Base-by-base conservation (phyloP, 2,329 filamentous ascomycete species). In the Myotisia sp. region DNA sequence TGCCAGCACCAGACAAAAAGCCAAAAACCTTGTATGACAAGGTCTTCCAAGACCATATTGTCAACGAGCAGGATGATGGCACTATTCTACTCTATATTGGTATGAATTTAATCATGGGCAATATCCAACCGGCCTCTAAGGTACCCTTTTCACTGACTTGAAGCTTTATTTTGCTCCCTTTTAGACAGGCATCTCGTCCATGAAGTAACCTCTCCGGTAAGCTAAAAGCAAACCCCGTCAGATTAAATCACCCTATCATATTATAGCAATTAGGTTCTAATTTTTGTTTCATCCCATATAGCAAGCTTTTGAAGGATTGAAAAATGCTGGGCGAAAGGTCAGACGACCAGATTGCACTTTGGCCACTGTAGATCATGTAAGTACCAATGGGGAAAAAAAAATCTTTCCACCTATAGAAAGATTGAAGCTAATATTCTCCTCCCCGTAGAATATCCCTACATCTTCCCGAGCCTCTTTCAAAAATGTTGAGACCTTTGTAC, bases 271-370 rank as follows among this genome's bases (percentile, higher is more conserved):
- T 23, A 36, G 12, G 18, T 17, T 30, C 17, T 9, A 29, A 27
- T 24, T 22, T 31, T 32, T 21, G 34, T 17, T 14, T 10, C 16
- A 28, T 22, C 17, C 37, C 33, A 38, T 50, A 50, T 52, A 85
- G 76, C 90, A 95, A 83, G 90, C 90, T 30, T 98, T 95, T 51
- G 90, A 98, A 59, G 87, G 87, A 33, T 73, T 95, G 35, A 80
- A 79, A 57, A 93, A 92, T 59, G 86, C 90, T 32, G 75, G 75
- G 45, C 78, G 90, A 42, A 74, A 76, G 59, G 86, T 98, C 43
- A 78, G 90, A 61, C 73, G 90, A 64, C 86, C 87, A 39, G 90
- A 98, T 63, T 94, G 87, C 70, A 95, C 90, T 47, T 72, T 98
- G 40, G 87, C 83, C 38, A 98, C 90, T 28, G 92, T 86, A 41